Conservation (phyloP, 75 land plant genomes). For the Picea glauca region DNA sequence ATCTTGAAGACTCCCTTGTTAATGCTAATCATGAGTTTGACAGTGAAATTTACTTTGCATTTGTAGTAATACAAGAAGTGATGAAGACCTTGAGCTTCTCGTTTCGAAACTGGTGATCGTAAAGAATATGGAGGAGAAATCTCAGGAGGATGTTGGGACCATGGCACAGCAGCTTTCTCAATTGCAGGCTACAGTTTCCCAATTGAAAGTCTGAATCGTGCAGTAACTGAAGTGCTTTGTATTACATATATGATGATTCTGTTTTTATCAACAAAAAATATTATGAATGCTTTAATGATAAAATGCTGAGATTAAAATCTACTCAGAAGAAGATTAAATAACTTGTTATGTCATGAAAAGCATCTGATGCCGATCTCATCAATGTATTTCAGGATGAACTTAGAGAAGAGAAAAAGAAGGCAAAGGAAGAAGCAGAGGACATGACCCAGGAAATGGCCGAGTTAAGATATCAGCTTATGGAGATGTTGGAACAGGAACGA, state of each 20-base stretch:
- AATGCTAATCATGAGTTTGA: not conserved
- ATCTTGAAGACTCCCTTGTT: not conserved
- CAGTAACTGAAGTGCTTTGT: not conserved
- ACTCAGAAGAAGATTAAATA: not conserved
- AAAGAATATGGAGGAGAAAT: slow-evolving; percentile 18
- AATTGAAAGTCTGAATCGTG: slow-evolving; percentile 1
- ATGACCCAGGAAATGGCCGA: slow-evolving; percentile 97
- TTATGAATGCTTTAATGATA: not conserved
- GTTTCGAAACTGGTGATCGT: slow-evolving; percentile 23
- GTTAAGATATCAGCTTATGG: slow-evolving; percentile 73
- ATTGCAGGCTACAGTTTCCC: slow-evolving; percentile 2
- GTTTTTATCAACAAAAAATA: not conserved
- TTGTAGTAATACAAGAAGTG: slow-evolving; percentile 8
- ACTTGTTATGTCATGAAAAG: not conserved
- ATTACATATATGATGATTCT: not conserved
- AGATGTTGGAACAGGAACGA: slow-evolving; percentile 77
- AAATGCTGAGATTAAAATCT: not conserved
- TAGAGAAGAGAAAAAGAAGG: slow-evolving; percentile 62
- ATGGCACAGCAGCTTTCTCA: slow-evolving; percentile 43
- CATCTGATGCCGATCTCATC: not conserved
- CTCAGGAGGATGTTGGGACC: slow-evolving; percentile 26
- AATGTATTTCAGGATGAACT: slow-evolving; percentile 55
- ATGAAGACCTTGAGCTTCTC: slow-evolving; percentile 22
- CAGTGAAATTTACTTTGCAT: not conserved
- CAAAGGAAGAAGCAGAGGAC: slow-evolving; percentile 95